A percentile compares a stretch with the other conserved stretches of the same genome.
These are phyloP conservation scores for Monosporascus sp. DNA, from an alignment of 2,329 filamentous ascomycete species.

Conservation along the genomic window DNA sequence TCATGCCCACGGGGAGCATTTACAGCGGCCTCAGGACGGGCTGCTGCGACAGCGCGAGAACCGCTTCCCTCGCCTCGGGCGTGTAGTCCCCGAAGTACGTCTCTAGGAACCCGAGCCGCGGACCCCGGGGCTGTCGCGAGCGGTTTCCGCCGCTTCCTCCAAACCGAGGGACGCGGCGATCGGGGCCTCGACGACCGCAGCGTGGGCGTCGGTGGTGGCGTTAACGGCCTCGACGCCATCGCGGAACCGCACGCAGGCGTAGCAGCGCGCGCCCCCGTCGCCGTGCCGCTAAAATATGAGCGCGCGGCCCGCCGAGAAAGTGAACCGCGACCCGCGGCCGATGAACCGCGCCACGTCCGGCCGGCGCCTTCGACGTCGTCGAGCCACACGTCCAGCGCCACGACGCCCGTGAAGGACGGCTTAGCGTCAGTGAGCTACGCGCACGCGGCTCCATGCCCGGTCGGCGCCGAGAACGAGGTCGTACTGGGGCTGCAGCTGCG, in stretches of 20 bases:
- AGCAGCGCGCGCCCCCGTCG: constrained; percentile 13
- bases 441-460: constrained; percentile 32
- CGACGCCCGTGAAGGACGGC: constrained; percentile 36
- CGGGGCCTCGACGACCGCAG: too few relatives aligned
- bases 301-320: constrained; percentile 12
- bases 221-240: not conserved
- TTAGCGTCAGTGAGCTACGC: constrained; percentile 23
- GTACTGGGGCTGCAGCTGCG: constrained; percentile 4
- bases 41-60: constrained; percentile 8
- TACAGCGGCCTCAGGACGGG: constrained; percentile 13
- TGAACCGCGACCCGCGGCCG: constrained; percentile 32
- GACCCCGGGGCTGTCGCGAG: not conserved
- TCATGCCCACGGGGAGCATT: constrained; percentile 19
- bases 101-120: constrained; percentile 11
- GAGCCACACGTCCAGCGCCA: constrained; percentile 29
- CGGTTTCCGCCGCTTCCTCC: too few relatives aligned
- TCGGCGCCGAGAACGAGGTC: constrained; percentile 34
- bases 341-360: constrained; percentile 29
- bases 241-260: constrained; percentile 13
- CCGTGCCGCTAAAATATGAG: constrained; percentile 17
- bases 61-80: constrained; percentile 3
- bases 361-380: constrained; percentile 23
- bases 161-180: too few relatives aligned
- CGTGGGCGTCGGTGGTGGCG: too few relatives aligned
- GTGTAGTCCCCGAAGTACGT: constrained; percentile 13